phyloP scores from a whole-genome alignment of 108 stramenopile genomes.

The Bacterosira constricta region DNA sequence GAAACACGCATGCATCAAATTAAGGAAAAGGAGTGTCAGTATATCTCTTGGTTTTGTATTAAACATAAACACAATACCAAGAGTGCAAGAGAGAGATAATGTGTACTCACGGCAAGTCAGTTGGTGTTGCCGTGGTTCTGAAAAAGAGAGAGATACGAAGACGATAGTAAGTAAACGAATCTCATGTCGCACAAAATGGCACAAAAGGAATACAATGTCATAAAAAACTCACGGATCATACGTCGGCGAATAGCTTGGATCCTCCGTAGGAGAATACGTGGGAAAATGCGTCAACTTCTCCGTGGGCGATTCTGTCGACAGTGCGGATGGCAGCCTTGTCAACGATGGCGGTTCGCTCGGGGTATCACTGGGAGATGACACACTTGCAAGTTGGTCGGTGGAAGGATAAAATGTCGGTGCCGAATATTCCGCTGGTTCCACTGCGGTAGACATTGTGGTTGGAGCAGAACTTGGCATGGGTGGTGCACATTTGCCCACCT shows the following conservation, averaged over 20 bases:
- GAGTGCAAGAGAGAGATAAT: not conserved
- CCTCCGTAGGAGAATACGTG: not conserved
- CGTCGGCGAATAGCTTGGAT: conserved; percentile 3
- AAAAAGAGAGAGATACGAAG: too few species aligned
- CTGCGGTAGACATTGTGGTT: not conserved
- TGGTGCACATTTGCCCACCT: conserved; percentile 1
- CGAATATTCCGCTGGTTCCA: not conserved
- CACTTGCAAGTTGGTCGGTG: not conserved
- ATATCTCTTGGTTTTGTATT: too few species aligned
- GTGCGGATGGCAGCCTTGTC: not conserved
- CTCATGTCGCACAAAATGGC: too few species aligned
- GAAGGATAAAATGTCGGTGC: not conserved
- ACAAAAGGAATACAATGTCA: too few species aligned
- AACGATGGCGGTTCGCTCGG: not conserved
- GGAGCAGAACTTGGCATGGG: too few species aligned
- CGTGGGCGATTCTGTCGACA: not conserved
- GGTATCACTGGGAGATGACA: too few species aligned
- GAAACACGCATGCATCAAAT: too few species aligned
- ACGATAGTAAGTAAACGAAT: too few species aligned
- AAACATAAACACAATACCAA: too few species aligned
- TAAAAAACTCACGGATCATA: not conserved
- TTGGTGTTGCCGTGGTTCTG: too few species aligned
- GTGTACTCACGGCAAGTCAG: not conserved
- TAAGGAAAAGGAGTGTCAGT: too few species aligned
- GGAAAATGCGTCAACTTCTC: not conserved